These are phyloP conservation scores for Borealophlyctis nickersoniae DNA, from an alignment of 192 early-diverging fungal genomes.

Conservation along the genomic window DNA sequence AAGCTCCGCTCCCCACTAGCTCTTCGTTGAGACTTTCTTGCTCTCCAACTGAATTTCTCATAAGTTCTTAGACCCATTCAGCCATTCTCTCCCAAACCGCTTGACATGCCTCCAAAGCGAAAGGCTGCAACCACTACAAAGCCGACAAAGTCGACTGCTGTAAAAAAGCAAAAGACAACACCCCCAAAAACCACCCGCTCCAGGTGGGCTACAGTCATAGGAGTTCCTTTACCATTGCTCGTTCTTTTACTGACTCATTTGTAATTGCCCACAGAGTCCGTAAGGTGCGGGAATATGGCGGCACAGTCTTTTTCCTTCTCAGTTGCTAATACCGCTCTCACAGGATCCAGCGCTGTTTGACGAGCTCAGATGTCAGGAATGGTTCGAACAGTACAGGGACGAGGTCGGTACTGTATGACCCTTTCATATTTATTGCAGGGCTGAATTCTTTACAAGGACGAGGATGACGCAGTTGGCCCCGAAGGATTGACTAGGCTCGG, in stretches of 20 bases:
- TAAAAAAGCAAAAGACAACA: too few relatives aligned
- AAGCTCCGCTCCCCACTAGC: too few relatives aligned
- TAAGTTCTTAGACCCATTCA: neutral
- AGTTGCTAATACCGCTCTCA: neutral
- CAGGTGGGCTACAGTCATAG: too few relatives aligned
- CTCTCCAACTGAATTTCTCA: too few relatives aligned
- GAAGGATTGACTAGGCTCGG: constrained; percentile 26
- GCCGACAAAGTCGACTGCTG: too few relatives aligned
- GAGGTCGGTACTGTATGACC: neutral
- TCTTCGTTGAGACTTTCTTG: too few relatives aligned
- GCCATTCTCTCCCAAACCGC: neutral
- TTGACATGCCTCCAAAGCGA: neutral
- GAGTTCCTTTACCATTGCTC: too few relatives aligned
- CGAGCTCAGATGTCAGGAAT: neutral
- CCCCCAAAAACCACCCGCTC: too few relatives aligned
- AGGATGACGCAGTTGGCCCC: constrained; percentile 26
- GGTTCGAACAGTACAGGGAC: constrained; percentile 10
- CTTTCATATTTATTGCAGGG: neutral
- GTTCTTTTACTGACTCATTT: too few relatives aligned
- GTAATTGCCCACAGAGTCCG: too few relatives aligned
- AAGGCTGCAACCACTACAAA: neutral
- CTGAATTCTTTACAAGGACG: constrained; percentile 3
- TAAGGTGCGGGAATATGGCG: too few relatives aligned
- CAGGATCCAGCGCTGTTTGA: neutral
- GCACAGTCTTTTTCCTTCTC: too few relatives aligned